Base-by-base conservation (phyloP, 441 rosid species). In the Populus hybrid region DNA sequence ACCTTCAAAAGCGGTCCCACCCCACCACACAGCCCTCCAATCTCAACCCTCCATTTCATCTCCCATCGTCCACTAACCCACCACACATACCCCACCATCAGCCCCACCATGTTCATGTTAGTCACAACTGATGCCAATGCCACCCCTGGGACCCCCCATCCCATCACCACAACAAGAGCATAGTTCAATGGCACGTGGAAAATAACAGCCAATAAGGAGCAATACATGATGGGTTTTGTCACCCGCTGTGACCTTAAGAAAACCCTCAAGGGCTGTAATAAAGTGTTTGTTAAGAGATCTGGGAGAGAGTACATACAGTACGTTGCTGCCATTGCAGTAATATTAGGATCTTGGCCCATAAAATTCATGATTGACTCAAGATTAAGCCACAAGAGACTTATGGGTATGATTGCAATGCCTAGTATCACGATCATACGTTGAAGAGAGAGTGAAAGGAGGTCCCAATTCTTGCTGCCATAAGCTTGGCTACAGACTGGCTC, bases 401-500 rank as follows among this genome's bases (percentile, higher is more conserved):
- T 91, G 83, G 99, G 99, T 61, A 93, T 77, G 81, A 84, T 83
- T 12, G 97, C 95, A 8, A 92, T 67, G 79, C 92, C 79, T 35
- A 95, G 91, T 71, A 93, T 92, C 53, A 92, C 46, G 82, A 95
- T 88, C 99, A 95, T 95, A 14, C 98, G 91, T 68, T 88, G 93
- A 24, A 95, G 92, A 30, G 99, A 95, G 83, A 95, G 87, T 9
- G 89, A 83, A 28, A 95, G 92, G 26, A 93, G 94, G 79, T 91
- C 94, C 95, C 93, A 95, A 84, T 92, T 95, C 68, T 88, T 91
- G 91, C 89, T 86, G 18, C 99, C 99, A 50, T 86, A 91, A 68
- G 99, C 99, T 82, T 95, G 99, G 86, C 98, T 94, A 77, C 99
- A 95, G 1, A 95, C 95, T 7, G 99, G 98, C 82, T 95, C 99